Evolutionary conservation across 441 rosid genomes (phyloP), one percentile per base, ranked within the genome.

Genomic region (Euphorbia corollata): DNA sequence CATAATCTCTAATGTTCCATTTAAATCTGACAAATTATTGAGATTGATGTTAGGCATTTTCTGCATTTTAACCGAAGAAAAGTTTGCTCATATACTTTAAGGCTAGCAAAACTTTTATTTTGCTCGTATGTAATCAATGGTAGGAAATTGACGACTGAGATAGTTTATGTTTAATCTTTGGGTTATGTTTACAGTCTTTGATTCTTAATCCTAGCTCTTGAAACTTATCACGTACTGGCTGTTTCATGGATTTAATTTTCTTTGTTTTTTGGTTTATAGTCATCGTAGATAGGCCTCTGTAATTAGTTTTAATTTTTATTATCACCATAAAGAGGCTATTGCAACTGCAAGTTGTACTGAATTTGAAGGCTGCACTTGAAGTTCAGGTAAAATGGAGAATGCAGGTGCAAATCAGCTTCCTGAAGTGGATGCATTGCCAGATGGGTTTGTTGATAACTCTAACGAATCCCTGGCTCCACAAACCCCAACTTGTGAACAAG

Each of bases 391-490:
- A 80, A 90, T 90, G 97, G 94, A 87, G 81, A 83, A 77, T 64
- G 68, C 76, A 54, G 82, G 68, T 48, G 82, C 85, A 68, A 83
- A 82, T 78, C 83, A 84, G 80, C 96, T 92, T 60, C 97, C 98
- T 39, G 96, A 88, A 75, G 98, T 84, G 58, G 94, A 88, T 76
- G 77, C 96, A 41, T 73, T 92, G 75, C 98, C 98, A 5, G 94
- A 88, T 77, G 98, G 98, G 62, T 90, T 90, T 78, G 92, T 92
- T 60, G 98, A 88, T 30, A 80, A 87, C 75, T 75, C 91, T 45
- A 53, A 77, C 1, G 96, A 90, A n/a, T 74, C 82, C 47, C 47
- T 73, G 68, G 79, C 84, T 66, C 90, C 86, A 32, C 71, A 65
- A 32, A 85, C 85, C 60, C 85, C 83, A 23, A 74, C 66, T 65